Base-by-base conservation (phyloP, 169 alveolate species). In the Fabrea salina region DNA sequence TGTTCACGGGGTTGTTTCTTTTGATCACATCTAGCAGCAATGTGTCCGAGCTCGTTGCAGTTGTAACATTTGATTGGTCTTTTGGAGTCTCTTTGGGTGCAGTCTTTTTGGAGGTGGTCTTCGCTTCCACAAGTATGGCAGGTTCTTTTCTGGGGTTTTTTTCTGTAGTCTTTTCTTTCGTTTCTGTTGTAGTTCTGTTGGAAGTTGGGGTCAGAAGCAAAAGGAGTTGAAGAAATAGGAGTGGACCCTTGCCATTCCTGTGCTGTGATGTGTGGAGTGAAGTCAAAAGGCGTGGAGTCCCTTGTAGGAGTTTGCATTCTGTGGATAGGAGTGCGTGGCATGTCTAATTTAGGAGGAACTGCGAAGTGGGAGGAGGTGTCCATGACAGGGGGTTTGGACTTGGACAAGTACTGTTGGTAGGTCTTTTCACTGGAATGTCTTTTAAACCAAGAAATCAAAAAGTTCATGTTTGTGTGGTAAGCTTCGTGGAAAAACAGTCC, bases 401-500 rank as follows among this genome's bases (percentile, higher is more conserved):
- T 81, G 47, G 71, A 75, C 43, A 86, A 81, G 40, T 68, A 79
- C 49, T 61, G 83, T 43, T 74, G 68, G 61, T 91, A 91, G 22
- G 59, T 81, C 54, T 75, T 81, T 43, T 72, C 61, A 6, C 75
- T 57, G 82, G 53, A 91, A 66, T 91, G 85, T n/a, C 79, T 80
- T 75, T 91, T 91, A 79, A 91, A 91, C 83, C 68, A 91, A 54
- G 53, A 76, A 3, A 89, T 82, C 50, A 91, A 76, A 51, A 43
- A 58, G 27, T 82, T 79, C 43, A 88, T 50, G 5, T 86, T 75
- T 16, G 70, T 13, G 58, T 76, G 86, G 49, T 47, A 80, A 32
- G 71, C 61, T 51, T 91, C 91, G 80, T 91, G 95, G 89, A 91
- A 91, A 53, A 64, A 86, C 49, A 83, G 81, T n/a, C 95, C 95